Base-by-base conservation (phyloP, 1,139 yeast species). In the Debaryomyces robertsiae region DNA sequence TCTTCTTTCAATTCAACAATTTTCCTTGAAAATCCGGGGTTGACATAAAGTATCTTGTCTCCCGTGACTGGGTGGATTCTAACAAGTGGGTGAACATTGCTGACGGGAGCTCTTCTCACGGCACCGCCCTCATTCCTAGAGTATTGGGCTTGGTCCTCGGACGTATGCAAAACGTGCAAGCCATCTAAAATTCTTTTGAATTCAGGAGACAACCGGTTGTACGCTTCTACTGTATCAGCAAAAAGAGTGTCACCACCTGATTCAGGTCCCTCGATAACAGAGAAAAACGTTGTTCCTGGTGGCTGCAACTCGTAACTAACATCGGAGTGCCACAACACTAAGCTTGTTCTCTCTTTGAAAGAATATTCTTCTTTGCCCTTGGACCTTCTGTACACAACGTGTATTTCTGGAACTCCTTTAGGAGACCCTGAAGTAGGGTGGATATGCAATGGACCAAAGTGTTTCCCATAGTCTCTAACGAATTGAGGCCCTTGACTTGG, bases 401-500 rank as follows among this genome's bases (percentile, higher is more conserved):
- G 88, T 48, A 83, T 70, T 51, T 82, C 82, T 3, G 82, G 77
- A 47, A 68, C 65, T 39, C 63, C 72, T 41, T 64, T 63, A 22
- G 90, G 90, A 7, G 84, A 76, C 5, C 86, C 85, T 9, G 86
- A 78, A 3, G 87, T 81, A 29, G 89, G 86, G 55, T 84, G 91
- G 37, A 79, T 71, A 61, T 84, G 90, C 42, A 83, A 68, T n/a
- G 79, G 78, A 11, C 89, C 90, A 61, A 77, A 83, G 59, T 81
- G 75, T 38, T 66, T 66, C 27, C 84, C 88, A 54, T 75, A 75
- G 10, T 75, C 68, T 32, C 68, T 73, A 34, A 74, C 75, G 46
- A 71, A 75, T 32, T 64, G 66, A 9, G 83, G 79, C 29, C 84
- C 84, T 45, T 73, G 62, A 29, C 69, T 66, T 31, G 80, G 76